Base-by-base conservation (phyloP, 2,329 filamentous ascomycete species). In the Orbilia javanica region DNA sequence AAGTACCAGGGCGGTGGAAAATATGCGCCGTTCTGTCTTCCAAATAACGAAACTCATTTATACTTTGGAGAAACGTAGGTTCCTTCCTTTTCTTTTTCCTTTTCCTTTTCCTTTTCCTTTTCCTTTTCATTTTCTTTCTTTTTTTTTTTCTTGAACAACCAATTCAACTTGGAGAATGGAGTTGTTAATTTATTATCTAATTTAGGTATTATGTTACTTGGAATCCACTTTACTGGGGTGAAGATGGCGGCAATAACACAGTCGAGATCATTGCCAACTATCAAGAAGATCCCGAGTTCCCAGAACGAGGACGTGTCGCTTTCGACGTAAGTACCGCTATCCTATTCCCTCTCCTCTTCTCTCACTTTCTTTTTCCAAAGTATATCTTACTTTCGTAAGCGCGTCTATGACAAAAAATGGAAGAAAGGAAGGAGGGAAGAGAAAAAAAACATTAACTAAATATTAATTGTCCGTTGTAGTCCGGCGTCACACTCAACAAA, bases 141-240 rank as follows among this genome's bases (percentile, higher is more conserved):
- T 22, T 7, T 25, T 42, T 36, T 27, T 2, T 8, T 53, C 62
- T 29, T 20, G n/a, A 52, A 25, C 52, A 27, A 27, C 64, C 48
- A 42, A 27, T 39, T 46, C 10, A 39, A 53, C 36, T 27, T 15
- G 13, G 48, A 7, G 34, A 68, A 34, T 39, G 25, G 22, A 18
- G 13, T 55, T 42, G 34, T 22, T 57, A 42, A 67, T 34, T 22
- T 57, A n/a, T 22, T 31, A 20, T 13, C 29, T 22, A 5, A 39
- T 69, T 13, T 31, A 78, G 74, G 4, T 78, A 78, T 64, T 78
- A 78, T 64, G 62, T 78, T 15, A 78, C 74, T 27, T 78, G 74
- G 74, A 63, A 78, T 68, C 74, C 74, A 34, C 66, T 69, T 34
- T 78, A 55, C 29, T 78, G 74, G 74, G 74, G 67, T n/a, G 67